Percentiles rank a stretch among this genome's conserved stretches.
Conservation (phyloP, 139 green algal genomes). For the Chlamydomonas incerta region DNA sequence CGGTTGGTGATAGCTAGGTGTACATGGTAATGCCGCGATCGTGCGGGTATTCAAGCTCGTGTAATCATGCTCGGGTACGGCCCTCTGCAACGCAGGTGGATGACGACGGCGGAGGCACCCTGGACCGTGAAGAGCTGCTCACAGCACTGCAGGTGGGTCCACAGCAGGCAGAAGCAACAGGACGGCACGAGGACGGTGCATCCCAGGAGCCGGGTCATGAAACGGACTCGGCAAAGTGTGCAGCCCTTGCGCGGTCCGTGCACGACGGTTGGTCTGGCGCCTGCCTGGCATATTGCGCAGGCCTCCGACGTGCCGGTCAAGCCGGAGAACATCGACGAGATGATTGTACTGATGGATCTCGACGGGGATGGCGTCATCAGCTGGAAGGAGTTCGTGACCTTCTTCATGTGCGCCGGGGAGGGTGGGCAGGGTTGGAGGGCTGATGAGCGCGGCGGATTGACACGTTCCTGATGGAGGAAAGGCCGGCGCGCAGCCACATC, state of each 20-base stretch:
- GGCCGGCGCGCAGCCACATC: too few relatives aligned
- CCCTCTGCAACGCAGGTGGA: conserved; percentile 63
- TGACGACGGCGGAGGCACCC: conserved; percentile 59
- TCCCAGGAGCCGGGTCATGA: too few relatives aligned
- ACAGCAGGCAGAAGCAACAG: too few relatives aligned
- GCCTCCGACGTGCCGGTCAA: conserved; percentile 58
- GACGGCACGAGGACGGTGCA: neutral
- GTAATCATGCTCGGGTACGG: too few relatives aligned
- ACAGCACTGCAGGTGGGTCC: conserved; percentile 32
- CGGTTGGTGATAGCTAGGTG: too few relatives aligned
- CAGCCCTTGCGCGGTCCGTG: too few relatives aligned
- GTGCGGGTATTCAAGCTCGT: conserved; percentile 19
- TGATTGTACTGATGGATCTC: conserved; percentile 55
- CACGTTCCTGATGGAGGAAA: too few relatives aligned
- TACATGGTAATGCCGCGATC: too few relatives aligned
- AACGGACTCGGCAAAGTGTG: too few relatives aligned
- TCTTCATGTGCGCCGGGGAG: conserved; percentile 48
- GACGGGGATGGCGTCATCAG: conserved; percentile 43
- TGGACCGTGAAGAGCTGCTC: conserved; percentile 62
- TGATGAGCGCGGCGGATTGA: too few relatives aligned
- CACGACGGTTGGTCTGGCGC: too few relatives aligned
- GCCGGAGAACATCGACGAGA: conserved; percentile 53
- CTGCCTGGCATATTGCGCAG: too few relatives aligned
- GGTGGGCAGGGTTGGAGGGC: neutral
- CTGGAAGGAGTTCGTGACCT: conserved; percentile 66